Base-by-base conservation (phyloP, 1,284 basidiomycete genomes). In the Apiotrichum sp. region DNA sequence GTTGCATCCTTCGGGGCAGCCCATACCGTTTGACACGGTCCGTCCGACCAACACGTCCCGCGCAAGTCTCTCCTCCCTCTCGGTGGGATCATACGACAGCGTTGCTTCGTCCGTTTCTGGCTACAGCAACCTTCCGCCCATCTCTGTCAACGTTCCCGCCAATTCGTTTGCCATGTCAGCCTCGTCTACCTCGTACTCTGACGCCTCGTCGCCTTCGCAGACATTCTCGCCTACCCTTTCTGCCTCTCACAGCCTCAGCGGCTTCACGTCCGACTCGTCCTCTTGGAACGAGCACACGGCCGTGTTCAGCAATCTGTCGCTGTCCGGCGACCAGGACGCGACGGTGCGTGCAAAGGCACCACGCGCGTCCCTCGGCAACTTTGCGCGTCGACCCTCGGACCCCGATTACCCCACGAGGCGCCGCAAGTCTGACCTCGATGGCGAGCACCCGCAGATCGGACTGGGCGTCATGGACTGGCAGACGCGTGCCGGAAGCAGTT, bases 341-440 rank as follows among this genome's bases (percentile, higher is more conserved):
- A 61, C 59, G 1, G 56, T 57, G 1, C 56, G 59, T 13, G 56
- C 50, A 11, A 34, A 40, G 38, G 52, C 57, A 41, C 50, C 55
- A 14, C 59, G 59, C 3, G 42, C 52, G 10, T 44, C 56, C 1
- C 47, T 59, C 29, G 41, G 39, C 43, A 49, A 41, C 33, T 41
- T 59, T 14, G 47, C 40, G 10, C 51, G 58, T 13, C 54, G 58
- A 13, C 47, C 47, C 11, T 51, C 52, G 3, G 49, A 39, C 13
- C 39, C 36, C 16, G 47, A 50, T 10, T 42, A 31, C 29, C 39
- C 40, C 33, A 53, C 36, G 34, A 62, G 70, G 58, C 62, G 71
- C 8, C 65, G 69, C 50, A 71, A 70, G 53, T 73, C 71, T 14
- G 71, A 70, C 35, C 61, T 65, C 11, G 61, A 65, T 29, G 61